Evolutionary conservation across 805 yeast species (phyloP).

Genomic region (Suhomyces prunicola): DNA sequence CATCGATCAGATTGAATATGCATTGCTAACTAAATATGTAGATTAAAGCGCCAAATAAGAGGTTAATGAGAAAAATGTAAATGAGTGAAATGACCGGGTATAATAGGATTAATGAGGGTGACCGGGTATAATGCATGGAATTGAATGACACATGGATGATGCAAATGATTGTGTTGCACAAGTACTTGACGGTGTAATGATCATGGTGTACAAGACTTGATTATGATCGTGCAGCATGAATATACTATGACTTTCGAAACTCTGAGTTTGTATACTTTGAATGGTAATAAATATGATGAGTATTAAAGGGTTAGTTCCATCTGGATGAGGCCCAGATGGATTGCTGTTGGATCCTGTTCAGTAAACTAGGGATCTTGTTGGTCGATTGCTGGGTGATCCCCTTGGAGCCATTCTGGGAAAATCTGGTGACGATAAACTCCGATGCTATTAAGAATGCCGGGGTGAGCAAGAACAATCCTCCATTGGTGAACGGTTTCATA

Average conservation of each 20-base stretch:
- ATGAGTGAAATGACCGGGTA: not conserved
- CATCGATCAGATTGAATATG: not conserved
- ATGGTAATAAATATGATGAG: no score
- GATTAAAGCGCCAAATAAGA: not conserved
- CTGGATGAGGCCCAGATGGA: not conserved
- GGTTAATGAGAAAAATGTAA: not conserved
- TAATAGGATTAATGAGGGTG: not conserved
- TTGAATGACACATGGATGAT: not conserved
- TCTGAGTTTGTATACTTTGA: no score
- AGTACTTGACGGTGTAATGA: no score
- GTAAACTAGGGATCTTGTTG: not conserved
- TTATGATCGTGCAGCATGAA: no score
- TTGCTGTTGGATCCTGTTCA: not conserved
- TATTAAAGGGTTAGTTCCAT: not conserved
- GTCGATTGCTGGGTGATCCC: constrained; percentile 6
- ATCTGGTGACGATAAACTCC: constrained; percentile 24
- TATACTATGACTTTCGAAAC: not conserved
- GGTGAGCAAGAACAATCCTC: constrained; percentile 24
- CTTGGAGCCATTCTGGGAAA: constrained; percentile 15
- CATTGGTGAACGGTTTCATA: constrained; percentile 22
- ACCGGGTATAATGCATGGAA: not conserved
- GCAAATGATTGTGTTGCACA: not conserved
- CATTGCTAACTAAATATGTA: not conserved
- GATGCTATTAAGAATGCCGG: constrained; percentile 32
- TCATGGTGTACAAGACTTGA: no score